phyloP scores from a whole-genome alignment of 2,329 filamentous ascomycete species.

The Mariannaea sp. region DNA sequence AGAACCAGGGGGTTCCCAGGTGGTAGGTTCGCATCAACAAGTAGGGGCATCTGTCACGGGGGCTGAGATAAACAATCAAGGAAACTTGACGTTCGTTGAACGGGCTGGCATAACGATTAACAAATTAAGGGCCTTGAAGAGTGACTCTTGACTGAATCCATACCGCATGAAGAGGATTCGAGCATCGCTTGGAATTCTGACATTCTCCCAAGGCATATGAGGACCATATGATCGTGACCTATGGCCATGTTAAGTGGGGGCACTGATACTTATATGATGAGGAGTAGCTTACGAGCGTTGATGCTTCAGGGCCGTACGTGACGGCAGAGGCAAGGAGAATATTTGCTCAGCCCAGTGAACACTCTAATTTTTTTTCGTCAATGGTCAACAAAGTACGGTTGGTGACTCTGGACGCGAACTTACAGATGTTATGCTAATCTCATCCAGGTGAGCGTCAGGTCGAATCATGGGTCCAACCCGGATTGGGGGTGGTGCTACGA shows the following conservation, averaged over 20 bases:
- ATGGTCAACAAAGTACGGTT: conserved; percentile 7
- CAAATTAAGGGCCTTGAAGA: neutral
- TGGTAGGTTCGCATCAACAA: conserved; percentile 53
- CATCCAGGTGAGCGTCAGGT: conserved; percentile 41
- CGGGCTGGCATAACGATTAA: conserved; percentile 44
- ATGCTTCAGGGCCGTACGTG: conserved; percentile 55
- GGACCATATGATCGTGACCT: conserved; percentile 56
- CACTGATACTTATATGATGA: neutral
- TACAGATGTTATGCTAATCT: conserved; percentile 27
- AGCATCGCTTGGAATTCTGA: conserved; percentile 52
- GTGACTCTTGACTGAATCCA: conserved; percentile 7
- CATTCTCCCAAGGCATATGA: conserved; percentile 48
- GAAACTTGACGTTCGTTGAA: conserved; percentile 62
- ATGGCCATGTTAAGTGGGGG: conserved; percentile 9
- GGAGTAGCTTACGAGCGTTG: conserved; percentile 38
- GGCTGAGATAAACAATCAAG: conserved; percentile 56
- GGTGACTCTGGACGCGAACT: neutral
- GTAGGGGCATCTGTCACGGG: conserved; percentile 50
- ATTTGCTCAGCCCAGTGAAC: conserved; percentile 66
- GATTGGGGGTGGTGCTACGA: conserved; percentile 44
- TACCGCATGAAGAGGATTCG: conserved; percentile 62
- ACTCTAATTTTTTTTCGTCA: conserved; percentile 46
- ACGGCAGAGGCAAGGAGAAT: conserved; percentile 59
- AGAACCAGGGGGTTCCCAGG: conserved; percentile 50
- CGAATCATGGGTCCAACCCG: conserved; percentile 43